These are phyloP conservation scores for Quercus robur DNA, from an alignment of 306 rosid genomes.

Conservation along the genomic window DNA sequence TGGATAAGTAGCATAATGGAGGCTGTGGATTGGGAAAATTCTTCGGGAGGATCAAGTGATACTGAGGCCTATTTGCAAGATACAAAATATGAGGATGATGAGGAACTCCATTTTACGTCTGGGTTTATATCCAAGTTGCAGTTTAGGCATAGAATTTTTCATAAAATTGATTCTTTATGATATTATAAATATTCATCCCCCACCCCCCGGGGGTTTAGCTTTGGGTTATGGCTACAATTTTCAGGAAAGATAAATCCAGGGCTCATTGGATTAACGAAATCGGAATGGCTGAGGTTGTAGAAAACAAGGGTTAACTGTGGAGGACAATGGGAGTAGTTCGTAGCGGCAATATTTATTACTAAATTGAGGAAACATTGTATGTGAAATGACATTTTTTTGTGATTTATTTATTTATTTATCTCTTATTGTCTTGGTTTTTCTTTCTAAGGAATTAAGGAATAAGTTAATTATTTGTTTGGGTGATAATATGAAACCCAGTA, in stretches of 20 bases:
- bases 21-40: constrained; percentile 13
- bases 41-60: constrained; percentile 36
- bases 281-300: constrained; percentile 65
- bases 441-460: background rate
- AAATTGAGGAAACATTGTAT: constrained; percentile 75
- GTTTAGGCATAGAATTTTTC: constrained; percentile 40
- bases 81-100: constrained; percentile 40
- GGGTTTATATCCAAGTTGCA: constrained; percentile 48
- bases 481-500: background rate
- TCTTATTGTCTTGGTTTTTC: background rate
- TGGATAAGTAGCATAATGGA: constrained; percentile 30
- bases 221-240: background rate
- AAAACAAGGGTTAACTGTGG: constrained; percentile 65
- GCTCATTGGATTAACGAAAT: constrained; percentile 57
- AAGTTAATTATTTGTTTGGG: background rate
- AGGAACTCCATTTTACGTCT: constrained; percentile 36
- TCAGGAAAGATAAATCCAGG: constrained; percentile 48
- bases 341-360: constrained; percentile 51
- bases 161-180: background rate
- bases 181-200: background rate
- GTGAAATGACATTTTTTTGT: constrained; percentile 30
- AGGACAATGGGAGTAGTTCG: constrained; percentile 67
- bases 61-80: constrained; percentile 31
- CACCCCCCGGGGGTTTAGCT: background rate
- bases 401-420: background rate